Base-by-base conservation (phyloP, 2,329 filamentous ascomycete species). In the Zymoseptoria passerinii region DNA sequence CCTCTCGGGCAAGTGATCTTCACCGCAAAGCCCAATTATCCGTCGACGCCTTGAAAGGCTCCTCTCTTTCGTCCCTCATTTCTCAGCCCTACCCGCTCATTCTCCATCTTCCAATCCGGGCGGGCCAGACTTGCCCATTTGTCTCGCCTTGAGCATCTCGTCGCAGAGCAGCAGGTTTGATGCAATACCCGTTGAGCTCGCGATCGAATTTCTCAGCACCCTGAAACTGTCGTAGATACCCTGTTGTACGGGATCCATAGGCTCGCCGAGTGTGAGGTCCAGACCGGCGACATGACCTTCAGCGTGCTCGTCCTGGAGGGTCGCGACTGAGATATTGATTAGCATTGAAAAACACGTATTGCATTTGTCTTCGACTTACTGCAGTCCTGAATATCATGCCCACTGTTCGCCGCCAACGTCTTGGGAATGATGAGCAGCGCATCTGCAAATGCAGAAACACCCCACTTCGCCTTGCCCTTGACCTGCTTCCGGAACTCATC, bases 391-490 rank as follows among this genome's bases (percentile, higher is more conserved):
- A 99, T 90, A 71, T 99, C 94, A 69, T 96, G 92, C 60, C 94
- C 94, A 55, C 90, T 90, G 72, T 99, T 99, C 65, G 92, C 91
- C 51, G 94, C 94, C 63, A 99, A 81, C 1, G 92, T 97, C 83
- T 99, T 99, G 69, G 94, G 94, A 70, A 99, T 97, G 69, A 99
- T 82, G 62, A 99, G 81, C 51, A 99, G 82, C 55, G 94, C 92
- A 75, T 99, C 92, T 7, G 94, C 90, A 74, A 99, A 99, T 7
- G 94, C 94, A 66, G 87, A 84, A 7, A 99, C 92, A 73, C 94
- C 94, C 82, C 85, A 96, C 79, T 96, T 96, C 48, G 92, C 90
- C 81, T 99, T 99, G 70, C 94, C 94, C 82, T 96, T 99, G 72
- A 97, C 89, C 28, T 88, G 87, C 80, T 90, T 95, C 67, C 82